Conservation (phyloP, 2,329 filamentous ascomycete genomes). For the Cercospora brassicicola region DNA sequence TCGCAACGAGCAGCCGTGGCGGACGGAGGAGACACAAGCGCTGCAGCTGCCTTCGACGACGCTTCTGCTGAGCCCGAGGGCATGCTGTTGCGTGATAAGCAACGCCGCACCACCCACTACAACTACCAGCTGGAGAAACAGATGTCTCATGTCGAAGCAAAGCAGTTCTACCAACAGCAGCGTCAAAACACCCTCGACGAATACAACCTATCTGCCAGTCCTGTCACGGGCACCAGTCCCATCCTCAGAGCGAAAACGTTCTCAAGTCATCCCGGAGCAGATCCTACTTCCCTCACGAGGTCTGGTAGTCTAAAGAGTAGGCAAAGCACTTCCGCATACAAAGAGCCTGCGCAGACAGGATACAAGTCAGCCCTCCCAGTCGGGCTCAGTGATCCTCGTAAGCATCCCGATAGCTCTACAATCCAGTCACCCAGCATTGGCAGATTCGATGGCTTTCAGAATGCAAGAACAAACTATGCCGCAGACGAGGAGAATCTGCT, state of each 20-base stretch:
- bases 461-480: conserved; percentile 10
- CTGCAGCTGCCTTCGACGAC: conserved; percentile 18
- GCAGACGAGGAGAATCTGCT: conserved; percentile 37
- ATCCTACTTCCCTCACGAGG: conserved; percentile 40
- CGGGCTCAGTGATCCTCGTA: conserved; percentile 39
- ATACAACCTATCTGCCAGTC: conserved; percentile 36
- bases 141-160: conserved; percentile 90
- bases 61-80: conserved; percentile 30
- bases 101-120: conserved; percentile 79
- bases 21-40: conserved; percentile 23
- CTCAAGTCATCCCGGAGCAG: conserved; percentile 43
- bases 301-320: conserved; percentile 47
- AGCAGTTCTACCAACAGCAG: conserved; percentile 91
- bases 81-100: conserved; percentile 53
- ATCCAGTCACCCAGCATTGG: conserved; percentile 37
- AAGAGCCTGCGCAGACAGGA: conserved; percentile 12
- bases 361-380: conserved; percentile 40
- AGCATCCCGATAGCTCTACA: conserved; percentile 33
- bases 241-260: conserved; percentile 48
- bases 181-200: conserved; percentile 61
- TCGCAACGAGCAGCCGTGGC: conserved; percentile 11
- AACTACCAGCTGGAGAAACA: conserved; percentile 92
- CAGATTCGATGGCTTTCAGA: conserved; percentile 32
- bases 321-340: conserved; percentile 36
- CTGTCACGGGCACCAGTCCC: conserved; percentile 34